Evolutionary conservation across 1,284 basidiomycete genomes (phyloP).

Genomic region (Mycosarcoma maydis): DNA sequence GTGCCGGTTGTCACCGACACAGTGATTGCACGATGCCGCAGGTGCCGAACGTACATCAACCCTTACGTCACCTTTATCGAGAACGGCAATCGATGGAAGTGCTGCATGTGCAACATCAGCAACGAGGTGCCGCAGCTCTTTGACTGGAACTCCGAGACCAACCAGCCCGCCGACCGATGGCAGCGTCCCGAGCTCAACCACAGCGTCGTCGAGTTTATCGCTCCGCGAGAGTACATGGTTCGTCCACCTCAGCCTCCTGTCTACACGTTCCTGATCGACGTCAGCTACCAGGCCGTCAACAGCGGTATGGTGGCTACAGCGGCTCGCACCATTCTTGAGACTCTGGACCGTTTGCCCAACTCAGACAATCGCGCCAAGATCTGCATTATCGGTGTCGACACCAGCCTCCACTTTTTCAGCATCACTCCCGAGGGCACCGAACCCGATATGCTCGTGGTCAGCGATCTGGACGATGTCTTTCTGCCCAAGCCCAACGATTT

Average conservation of each 20-base stretch:
- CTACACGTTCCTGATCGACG: constrained; percentile 96
- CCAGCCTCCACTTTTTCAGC: constrained; percentile 95
- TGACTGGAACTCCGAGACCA: constrained; percentile 94
- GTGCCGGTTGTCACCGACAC: constrained; percentile 92
- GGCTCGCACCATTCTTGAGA: constrained; percentile 92
- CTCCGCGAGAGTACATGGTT: constrained; percentile 98
- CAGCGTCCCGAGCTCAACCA: constrained; percentile 90
- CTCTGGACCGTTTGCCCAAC: constrained; percentile 93
- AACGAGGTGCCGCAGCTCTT: constrained; percentile 99
- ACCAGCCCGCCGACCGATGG: constrained; percentile 96
- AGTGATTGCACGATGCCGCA: constrained; percentile 94
- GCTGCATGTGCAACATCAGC: constrained; percentile 97
- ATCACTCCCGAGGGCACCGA: constrained; percentile 81
- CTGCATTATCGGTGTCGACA: constrained; percentile 90
- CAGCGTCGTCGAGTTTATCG: constrained; percentile 93
- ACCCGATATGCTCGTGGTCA: constrained; percentile 93
- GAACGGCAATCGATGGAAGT: constrained; percentile 98
- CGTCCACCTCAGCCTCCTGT: constrained; percentile 96
- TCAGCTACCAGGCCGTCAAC: constrained; percentile 84
- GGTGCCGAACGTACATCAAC: constrained; percentile 98
- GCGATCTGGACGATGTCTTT: constrained; percentile 96
- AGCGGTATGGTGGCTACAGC: constrained; percentile 95
- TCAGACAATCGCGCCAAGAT: constrained; percentile 92
- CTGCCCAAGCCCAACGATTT: constrained; percentile 95
- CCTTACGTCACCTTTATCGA: constrained; percentile 99